Conservation (phyloP, 345 rosid genomes). For the Ceriops decandra region DNA sequence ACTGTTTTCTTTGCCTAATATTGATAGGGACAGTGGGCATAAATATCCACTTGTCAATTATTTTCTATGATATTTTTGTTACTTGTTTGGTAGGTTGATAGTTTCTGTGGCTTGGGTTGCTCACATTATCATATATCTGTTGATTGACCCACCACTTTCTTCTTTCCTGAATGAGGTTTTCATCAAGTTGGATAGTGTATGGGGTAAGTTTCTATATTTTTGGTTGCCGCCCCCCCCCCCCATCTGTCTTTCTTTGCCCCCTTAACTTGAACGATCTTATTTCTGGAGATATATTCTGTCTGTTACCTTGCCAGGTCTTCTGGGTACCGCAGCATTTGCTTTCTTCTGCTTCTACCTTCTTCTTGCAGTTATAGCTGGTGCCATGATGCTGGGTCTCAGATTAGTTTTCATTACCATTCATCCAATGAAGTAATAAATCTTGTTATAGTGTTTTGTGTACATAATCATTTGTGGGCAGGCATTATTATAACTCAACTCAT, state of each 20-base stretch:
- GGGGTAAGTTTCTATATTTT: constrained; percentile 58
- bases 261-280: constrained; percentile 10
- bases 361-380: constrained; percentile 93
- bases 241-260: background rate
- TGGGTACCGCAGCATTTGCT: constrained; percentile 93
- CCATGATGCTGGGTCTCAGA: constrained; percentile 97
- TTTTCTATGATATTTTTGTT: background rate
- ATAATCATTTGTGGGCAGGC: background rate
- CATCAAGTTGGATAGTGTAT: constrained; percentile 89
- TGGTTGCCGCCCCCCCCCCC: background rate
- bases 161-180: constrained; percentile 94
- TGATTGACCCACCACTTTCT: constrained; percentile 87
- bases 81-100: constrained; percentile 51
- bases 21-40: too few relatives aligned
- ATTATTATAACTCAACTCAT: constrained; percentile 18
- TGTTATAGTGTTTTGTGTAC: constrained; percentile 2
- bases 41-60: background rate
- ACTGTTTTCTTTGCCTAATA: too few relatives aligned
- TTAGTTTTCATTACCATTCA: constrained; percentile 84
- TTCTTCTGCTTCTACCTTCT: constrained; percentile 96
- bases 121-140: constrained; percentile 82
- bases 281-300: constrained; percentile 10
- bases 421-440: constrained; percentile 83
- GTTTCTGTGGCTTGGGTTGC: constrained; percentile 97
- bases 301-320: constrained; percentile 60